Percentiles rank a stretch among this genome's conserved stretches.
Evolutionary conservation across 2,329 filamentous ascomycete species (phyloP).

Genomic region (Paraconiothyrium sp.): DNA sequence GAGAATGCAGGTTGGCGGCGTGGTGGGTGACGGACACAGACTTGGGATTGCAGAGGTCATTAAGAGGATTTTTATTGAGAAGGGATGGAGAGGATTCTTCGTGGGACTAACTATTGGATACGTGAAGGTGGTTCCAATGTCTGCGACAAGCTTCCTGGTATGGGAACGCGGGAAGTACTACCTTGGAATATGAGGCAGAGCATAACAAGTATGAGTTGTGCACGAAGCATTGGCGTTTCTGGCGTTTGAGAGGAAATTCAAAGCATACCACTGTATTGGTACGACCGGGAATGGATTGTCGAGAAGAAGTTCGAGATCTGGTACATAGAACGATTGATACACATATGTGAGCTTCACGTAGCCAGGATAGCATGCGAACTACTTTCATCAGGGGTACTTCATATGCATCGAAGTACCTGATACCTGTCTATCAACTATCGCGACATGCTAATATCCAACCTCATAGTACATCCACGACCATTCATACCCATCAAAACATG

Average conservation of each 20-base stretch:
- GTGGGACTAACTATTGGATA: conserved; percentile 95
- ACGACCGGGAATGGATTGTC: neutral
- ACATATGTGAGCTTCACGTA: neutral
- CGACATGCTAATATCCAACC: conserved; percentile 2
- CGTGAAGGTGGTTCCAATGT: conserved; percentile 91
- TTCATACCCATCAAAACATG: neutral
- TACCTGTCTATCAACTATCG: neutral
- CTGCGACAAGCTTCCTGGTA: conserved; percentile 74
- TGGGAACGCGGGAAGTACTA: conserved; percentile 71
- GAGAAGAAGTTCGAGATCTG: neutral
- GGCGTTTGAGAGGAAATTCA: neutral
- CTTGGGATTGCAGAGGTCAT: conserved; percentile 83
- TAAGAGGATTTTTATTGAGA: conserved; percentile 76
- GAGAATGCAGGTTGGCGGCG: conserved; percentile 95
- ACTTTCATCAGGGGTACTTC: neutral
- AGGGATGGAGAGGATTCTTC: conserved; percentile 84
- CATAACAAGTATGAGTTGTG: neutral
- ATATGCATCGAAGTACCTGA: neutral
- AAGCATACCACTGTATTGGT: conserved; percentile 1
- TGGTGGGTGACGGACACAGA: conserved; percentile 87
- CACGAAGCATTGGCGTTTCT: conserved; percentile 15
- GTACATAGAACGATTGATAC: conserved; percentile 9
- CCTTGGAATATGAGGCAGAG: conserved; percentile 55
- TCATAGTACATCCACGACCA: neutral
- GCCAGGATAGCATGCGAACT: neutral